Conservation (phyloP, 257 asterid species). For the Penstemon barbatus region DNA sequence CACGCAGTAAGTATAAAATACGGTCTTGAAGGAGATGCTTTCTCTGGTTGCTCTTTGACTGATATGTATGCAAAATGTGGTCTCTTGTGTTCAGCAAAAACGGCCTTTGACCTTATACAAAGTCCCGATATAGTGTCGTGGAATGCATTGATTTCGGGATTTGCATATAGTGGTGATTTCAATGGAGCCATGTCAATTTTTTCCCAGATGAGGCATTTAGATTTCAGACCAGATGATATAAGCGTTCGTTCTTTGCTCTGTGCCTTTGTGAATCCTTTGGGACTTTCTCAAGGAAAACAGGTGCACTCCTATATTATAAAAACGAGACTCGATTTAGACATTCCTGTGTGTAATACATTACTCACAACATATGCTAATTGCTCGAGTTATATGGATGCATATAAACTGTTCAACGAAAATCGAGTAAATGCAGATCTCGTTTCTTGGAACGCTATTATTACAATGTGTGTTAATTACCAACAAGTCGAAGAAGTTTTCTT, state of each 20-base stretch:
- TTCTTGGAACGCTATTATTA: slow-evolving; percentile 76
- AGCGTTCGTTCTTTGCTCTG: slow-evolving; percentile 71
- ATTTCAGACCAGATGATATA: slow-evolving; percentile 52
- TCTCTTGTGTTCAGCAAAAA: slow-evolving; percentile 52
- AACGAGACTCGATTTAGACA: slow-evolving; percentile 42
- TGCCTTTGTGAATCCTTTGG: slow-evolving; percentile 41
- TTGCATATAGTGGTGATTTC: slow-evolving; percentile 54
- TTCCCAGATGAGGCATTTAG: slow-evolving; percentile 58
- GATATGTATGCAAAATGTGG: slow-evolving; percentile 85
- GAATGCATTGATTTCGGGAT: slow-evolving; percentile 69
- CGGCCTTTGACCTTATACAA: slow-evolving; percentile 50
- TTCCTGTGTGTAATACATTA: slow-evolving; percentile 65
- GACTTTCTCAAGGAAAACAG: slow-evolving; percentile 61
- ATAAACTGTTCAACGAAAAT: slow-evolving; percentile 47
- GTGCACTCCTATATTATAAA: slow-evolving; percentile 58
- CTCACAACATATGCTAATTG: slow-evolving; percentile 74
- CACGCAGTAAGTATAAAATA: slow-evolving; percentile 62
- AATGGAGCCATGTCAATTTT: slow-evolving; percentile 53
- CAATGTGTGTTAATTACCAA: slow-evolving; percentile 50
- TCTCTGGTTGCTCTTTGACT: slow-evolving; percentile 67
- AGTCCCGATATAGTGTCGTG: slow-evolving; percentile 68
- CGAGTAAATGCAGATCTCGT: slow-evolving; percentile 54
- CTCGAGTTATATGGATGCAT: slow-evolving; percentile 43
- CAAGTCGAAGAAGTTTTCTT: slow-evolving; percentile 48
- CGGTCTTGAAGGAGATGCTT: slow-evolving; percentile 51